phyloP scores from a whole-genome alignment of 345 rosid genomes.

The Eutrema japonicum region DNA sequence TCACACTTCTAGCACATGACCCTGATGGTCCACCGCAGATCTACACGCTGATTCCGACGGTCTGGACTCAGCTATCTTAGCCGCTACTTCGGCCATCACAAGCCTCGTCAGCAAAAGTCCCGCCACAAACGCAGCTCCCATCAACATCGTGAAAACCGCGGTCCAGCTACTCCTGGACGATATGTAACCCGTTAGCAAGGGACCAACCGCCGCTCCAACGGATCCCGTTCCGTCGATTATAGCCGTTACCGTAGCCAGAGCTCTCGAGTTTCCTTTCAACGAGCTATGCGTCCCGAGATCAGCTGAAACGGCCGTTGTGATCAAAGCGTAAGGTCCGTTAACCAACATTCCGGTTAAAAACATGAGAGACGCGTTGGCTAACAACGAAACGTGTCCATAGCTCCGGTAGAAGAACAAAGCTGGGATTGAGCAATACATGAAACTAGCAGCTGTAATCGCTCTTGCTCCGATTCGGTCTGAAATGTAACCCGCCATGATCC shows the following conservation, averaged over 20 bases:
- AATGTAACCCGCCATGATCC: conserved; percentile 91
- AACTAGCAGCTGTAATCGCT: conserved; percentile 92
- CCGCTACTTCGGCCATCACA: conserved; percentile 74
- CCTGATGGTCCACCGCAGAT: conserved; percentile 34
- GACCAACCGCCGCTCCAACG: conserved; percentile 97
- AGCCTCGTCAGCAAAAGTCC: conserved; percentile 82
- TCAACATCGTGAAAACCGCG: conserved; percentile 87
- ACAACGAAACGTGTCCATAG: conserved; percentile 77
- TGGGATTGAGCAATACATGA: conserved; percentile 92
- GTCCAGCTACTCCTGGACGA: conserved; percentile 81
- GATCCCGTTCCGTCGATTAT: conserved; percentile 98
- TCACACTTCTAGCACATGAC: conserved; percentile 40
- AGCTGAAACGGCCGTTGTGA: conserved; percentile 95
- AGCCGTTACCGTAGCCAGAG: conserved; percentile 95
- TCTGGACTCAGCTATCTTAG: conserved; percentile 61
- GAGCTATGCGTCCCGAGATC: conserved; percentile 97
- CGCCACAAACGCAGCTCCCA: conserved; percentile 83
- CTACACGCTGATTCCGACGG: conserved; percentile 36
- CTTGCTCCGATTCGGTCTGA: conserved; percentile 81
- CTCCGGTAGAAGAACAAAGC: conserved; percentile 79
- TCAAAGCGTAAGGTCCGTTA: conserved; percentile 92
- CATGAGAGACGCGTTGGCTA: conserved; percentile 67
- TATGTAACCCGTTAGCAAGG: conserved; percentile 83
- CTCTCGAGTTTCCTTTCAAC: conserved; percentile 81
- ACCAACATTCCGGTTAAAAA: conserved; percentile 87